phyloP scores from a whole-genome alignment of 352 stramenopile species.

The Plasmopara muralis region DNA sequence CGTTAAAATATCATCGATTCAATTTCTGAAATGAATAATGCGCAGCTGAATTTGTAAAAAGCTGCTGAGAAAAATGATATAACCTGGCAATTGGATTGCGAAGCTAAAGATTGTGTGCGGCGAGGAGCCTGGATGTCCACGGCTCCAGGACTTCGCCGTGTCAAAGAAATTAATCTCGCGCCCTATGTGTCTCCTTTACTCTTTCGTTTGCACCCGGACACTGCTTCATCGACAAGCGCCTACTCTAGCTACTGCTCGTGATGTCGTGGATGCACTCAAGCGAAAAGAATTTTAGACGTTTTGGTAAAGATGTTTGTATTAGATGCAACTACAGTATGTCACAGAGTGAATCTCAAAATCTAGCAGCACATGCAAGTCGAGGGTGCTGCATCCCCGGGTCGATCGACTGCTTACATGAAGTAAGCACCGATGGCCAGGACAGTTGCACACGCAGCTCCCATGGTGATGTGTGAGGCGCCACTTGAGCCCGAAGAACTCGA shows the following conservation, averaged over 20 bases:
- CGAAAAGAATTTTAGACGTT: no score
- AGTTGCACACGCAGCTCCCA: conserved; percentile 15
- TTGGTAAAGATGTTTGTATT: background rate
- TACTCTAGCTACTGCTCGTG: conserved; percentile 13
- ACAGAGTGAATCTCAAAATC: background rate
- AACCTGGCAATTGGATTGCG: no score
- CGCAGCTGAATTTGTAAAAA: no score
- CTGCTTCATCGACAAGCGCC: conserved; percentile 42
- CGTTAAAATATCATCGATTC: no score
- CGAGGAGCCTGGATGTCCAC: conserved; percentile 8
- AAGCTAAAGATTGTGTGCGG: no score
- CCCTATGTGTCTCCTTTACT: conserved; percentile 60
- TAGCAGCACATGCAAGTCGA: background rate
- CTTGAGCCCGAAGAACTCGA: conserved; percentile 16
- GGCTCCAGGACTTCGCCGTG: background rate
- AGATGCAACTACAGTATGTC: background rate
- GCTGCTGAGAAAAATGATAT: no score
- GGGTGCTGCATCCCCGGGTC: background rate
- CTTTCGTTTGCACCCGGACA: conserved; percentile 63
- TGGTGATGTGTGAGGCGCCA: conserved; percentile 18
- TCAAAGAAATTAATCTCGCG: conserved; percentile 49
- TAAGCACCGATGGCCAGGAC: conserved; percentile 19
- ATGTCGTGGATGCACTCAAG: no score
- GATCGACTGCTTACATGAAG: conserved; percentile 15
- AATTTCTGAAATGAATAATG: no score